Evolutionary conservation across 2,329 filamentous ascomycete species (phyloP), one percentile per base, ranked within the genome.

Genomic region (Grosmannia serpens): DNA sequence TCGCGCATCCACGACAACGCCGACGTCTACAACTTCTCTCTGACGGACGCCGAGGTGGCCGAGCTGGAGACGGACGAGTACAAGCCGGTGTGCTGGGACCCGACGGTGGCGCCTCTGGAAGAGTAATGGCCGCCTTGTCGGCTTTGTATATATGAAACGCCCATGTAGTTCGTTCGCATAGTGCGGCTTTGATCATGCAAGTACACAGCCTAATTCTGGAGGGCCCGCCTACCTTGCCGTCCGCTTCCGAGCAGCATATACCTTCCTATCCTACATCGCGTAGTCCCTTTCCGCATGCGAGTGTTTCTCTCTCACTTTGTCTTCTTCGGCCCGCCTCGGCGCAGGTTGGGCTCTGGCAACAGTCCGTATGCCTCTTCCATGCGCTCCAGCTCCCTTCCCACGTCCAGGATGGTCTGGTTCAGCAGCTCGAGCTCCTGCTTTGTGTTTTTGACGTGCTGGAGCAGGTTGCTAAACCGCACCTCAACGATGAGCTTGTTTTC

Each of bases 1-100:
- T 73, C 73, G 41, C 75, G 83, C 44, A 86, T 86, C 62, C 73
- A 75, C 68, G 79, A 77, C 67, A 89, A 88, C 71, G 81, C 84
- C 66, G 75, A 83, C 67, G 77, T 80, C 62, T 83, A 68, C 11
- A 80, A 83, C 65, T 87, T 88, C 68, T 77, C 79, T 65, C 73
- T 88, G 29, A 75, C 76, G 1, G 64, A 67, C 0, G 78, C 79
- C 55, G 84, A 88, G 64, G 69, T 86, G 64, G 69, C 78, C 65
- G 79, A 77, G 70, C 61, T 70, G 3, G 64, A 66, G 61, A 69
- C 67, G 41, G 58, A 56, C n/a, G 67, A 67, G 62, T 68, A 69
- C 58, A 58, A 53, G 24, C 63, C 64, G 1, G 64, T 69, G 2
- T 63, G 62, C 58, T 70, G 68, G 68, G 67, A 69, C 61, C 68